Conservation (phyloP, 352 stramenopile species). For the Phytopythium aichiense region DNA sequence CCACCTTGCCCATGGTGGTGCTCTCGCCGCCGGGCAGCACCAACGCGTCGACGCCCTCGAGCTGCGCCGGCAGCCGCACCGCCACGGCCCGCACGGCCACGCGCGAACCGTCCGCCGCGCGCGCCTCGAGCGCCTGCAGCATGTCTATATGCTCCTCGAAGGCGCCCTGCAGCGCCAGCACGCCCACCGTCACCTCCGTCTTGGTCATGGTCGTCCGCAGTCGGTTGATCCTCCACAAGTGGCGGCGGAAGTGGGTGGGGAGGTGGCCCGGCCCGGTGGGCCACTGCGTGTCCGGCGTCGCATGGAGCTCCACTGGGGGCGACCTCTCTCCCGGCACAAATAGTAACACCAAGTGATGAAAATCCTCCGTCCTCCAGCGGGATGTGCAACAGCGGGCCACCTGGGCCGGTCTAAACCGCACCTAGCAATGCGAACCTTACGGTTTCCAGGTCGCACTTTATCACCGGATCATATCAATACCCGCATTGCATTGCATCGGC, state of each 20-base stretch:
- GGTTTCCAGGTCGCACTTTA: background rate
- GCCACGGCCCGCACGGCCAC: conserved; percentile 57
- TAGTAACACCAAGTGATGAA: background rate
- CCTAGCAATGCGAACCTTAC: background rate
- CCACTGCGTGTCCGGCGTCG: background rate
- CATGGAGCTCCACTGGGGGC: background rate
- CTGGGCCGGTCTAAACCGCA: background rate
- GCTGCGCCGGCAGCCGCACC: conserved; percentile 76
- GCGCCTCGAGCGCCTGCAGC: conserved; percentile 46
- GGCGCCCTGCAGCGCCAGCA: conserved; percentile 88
- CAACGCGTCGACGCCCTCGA: conserved; percentile 86
- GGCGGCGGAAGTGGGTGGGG: background rate
- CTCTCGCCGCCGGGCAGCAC: conserved; percentile 95
- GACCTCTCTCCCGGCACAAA: background rate
- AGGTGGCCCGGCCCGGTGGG: background rate
- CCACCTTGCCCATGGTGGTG: conserved; percentile 94
- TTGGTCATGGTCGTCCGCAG: conserved; percentile 5
- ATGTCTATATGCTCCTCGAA: conserved; percentile 91
- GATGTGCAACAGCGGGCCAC: background rate
- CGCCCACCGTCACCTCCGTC: conserved; percentile 58
- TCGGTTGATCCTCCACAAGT: background rate
- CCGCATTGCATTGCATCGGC: too few relatives aligned
- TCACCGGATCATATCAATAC: background rate
- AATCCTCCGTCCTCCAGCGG: background rate
- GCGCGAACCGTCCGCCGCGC: conserved; percentile 13